phyloP scores from a whole-genome alignment of 2,329 filamentous ascomycete species.

The Daldinia eschscholtzii region DNA sequence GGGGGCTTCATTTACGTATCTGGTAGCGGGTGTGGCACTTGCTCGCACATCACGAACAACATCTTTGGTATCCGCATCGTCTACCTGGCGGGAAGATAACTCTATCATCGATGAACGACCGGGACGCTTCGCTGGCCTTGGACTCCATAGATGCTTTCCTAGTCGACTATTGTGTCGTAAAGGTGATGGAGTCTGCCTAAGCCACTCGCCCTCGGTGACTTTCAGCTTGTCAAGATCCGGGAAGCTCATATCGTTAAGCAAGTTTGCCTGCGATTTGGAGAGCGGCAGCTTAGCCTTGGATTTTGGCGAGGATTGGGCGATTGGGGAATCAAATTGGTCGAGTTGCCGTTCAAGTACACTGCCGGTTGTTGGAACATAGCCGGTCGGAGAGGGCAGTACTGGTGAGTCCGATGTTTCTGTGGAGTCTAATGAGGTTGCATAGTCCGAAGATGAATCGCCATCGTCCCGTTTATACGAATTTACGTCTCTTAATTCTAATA shows the following conservation, averaged over 20 bases:
- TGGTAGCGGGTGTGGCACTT: constrained; percentile 10
- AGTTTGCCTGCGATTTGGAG: constrained; percentile 27
- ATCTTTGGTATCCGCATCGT: constrained; percentile 1
- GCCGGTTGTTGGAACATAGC: constrained; percentile 51
- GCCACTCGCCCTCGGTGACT: constrained; percentile 51
- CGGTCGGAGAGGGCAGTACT: constrained; percentile 46
- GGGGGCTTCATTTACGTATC: constrained; percentile 29
- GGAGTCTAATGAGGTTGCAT: constrained; percentile 48
- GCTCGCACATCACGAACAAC: not conserved
- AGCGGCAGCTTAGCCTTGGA: constrained; percentile 25
- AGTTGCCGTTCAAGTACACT: constrained; percentile 51
- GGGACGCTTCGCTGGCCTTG: constrained; percentile 36
- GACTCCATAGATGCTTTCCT: constrained; percentile 43
- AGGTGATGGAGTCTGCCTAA: constrained; percentile 51
- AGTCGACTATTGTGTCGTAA: constrained; percentile 28
- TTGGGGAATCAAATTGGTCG: constrained; percentile 46
- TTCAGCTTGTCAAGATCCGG: constrained; percentile 36
- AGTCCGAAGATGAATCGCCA: constrained; percentile 49
- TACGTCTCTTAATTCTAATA: constrained; percentile 41
- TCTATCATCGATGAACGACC: constrained; percentile 37
- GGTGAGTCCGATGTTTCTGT: constrained; percentile 45
- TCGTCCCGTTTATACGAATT: constrained; percentile 41
- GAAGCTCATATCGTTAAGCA: constrained; percentile 15
- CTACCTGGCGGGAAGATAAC: constrained; percentile 16
- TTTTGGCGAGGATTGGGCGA: constrained; percentile 36